Percentiles rank a stretch among this genome's conserved stretches.
phyloP scores from a whole-genome alignment of 2,329 filamentous ascomycete genomes.

The Teratosphaeria epicoccoides region DNA sequence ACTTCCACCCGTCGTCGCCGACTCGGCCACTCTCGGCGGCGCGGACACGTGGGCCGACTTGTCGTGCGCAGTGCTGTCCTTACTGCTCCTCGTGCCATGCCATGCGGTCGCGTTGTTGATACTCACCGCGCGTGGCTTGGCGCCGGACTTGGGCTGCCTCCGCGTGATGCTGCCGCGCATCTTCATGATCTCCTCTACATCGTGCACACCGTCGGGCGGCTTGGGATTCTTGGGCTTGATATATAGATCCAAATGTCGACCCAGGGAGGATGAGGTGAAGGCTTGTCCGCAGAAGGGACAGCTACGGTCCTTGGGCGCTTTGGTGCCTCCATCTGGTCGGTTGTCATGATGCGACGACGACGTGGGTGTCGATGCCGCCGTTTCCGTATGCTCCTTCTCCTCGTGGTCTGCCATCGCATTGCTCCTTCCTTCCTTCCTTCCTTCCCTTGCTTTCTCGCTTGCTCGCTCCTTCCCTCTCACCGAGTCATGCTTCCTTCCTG shows the following conservation, averaged over 20 bases:
- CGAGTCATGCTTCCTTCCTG: no score
- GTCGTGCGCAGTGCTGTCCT: slow-evolving; percentile 2
- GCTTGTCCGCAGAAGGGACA: slow-evolving; percentile 82
- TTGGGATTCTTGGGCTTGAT: slow-evolving; percentile 91
- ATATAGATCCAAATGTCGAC: slow-evolving; percentile 86
- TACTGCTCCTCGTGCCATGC: slow-evolving; percentile 2
- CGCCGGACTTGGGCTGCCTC: slow-evolving; percentile 56
- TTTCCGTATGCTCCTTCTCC: slow-evolving; percentile 6
- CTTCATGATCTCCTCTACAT: slow-evolving; percentile 79
- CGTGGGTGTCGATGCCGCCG: slow-evolving; percentile 15
- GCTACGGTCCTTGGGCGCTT: slow-evolving; percentile 67
- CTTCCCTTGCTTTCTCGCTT: no score
- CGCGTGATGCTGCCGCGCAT: slow-evolving; percentile 77
- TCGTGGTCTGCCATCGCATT: not conserved
- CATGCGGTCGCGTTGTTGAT: slow-evolving; percentile 4
- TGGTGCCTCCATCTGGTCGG: slow-evolving; percentile 9
- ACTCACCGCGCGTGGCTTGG: slow-evolving; percentile 10
- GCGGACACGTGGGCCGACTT: not conserved
- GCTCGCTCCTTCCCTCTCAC: no score
- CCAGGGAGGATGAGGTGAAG: slow-evolving; percentile 88
- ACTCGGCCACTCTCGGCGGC: slow-evolving; percentile 5
- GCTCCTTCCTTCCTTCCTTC: not conserved
- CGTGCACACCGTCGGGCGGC: slow-evolving; percentile 72
- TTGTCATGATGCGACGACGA: slow-evolving; percentile 9
- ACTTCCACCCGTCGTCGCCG: slow-evolving; percentile 32